Base-by-base conservation (phyloP, 2,329 filamentous ascomycete species). In the Microdochium paspali region DNA sequence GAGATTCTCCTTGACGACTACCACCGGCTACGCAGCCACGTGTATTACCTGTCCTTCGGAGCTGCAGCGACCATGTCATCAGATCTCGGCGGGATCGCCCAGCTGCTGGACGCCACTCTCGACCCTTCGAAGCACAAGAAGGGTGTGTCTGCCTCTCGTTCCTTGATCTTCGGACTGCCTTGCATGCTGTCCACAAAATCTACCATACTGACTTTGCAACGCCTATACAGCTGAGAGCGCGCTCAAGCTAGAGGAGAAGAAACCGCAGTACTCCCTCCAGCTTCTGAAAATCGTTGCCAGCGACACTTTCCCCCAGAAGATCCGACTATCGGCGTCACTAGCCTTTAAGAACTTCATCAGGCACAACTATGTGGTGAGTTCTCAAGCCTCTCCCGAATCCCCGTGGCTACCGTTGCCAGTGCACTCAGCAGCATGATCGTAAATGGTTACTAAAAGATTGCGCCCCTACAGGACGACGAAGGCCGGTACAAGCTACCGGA, bases 311-410 rank as follows among this genome's bases (percentile, higher is more conserved):
- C 83, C 88, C 35, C 69, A 76, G 54, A 91, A 87, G 58, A 93
- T 87, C 51, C 84, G 93, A 52, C 82, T 98, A 39, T 82, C 91
- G 6, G 88, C 87, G 59, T 88, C 93, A 24, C 77, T 98, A 50
- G 93, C 87, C 72, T 98, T 98, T 79, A 98, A 98, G 71, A 98
- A 98, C 73, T 95, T 95, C 67, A 90, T 98, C 61, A 86, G 87
- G 66, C 82, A 86, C 62, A 93, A 90, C 73, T 98, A 94, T 81
- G 87, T 89, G 58, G 82, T 85, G 68, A 56, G 80, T 72, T 43
- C 13, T 49, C 45, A 44, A 23, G 40, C 35, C 12, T 30, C 12
- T 35, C n/a, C 24, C 24, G 28, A n/a, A 24, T 4, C 3, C 28
- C 3, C 6, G 20, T 23, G 35, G 7, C 42, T n/a, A n/a, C n/a